A percentile compares a stretch with the other conserved stretches of the same genome.
Evolutionary conservation across 2,329 filamentous ascomycete species (phyloP).

Genomic region (Pleoardoris graminearum): DNA sequence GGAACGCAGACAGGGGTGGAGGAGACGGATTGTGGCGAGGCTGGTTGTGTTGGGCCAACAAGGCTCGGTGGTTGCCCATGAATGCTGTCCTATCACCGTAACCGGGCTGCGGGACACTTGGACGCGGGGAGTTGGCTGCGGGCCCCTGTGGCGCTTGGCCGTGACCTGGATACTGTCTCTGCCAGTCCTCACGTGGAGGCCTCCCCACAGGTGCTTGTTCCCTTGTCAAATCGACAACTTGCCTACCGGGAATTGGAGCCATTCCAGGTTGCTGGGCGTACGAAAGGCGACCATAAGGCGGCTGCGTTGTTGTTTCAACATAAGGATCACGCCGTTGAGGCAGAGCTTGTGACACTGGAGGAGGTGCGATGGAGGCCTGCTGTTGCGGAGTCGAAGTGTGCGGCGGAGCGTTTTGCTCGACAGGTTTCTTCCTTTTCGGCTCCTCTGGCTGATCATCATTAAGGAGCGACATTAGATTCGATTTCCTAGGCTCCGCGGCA

Average conservation of each 20-base stretch:
- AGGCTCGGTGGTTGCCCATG: conserved; percentile 33
- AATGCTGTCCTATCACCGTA: conserved; percentile 27
- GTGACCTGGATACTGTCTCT: conserved; percentile 32
- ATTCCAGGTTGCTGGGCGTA: conserved; percentile 34
- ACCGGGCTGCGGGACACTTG: conserved; percentile 29
- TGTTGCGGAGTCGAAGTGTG: conserved; percentile 43
- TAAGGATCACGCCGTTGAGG: conserved; percentile 33
- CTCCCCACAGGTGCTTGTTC: conserved; percentile 30
- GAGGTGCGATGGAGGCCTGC: conserved; percentile 37
- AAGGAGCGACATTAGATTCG: conserved; percentile 44
- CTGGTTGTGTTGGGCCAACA: conserved; percentile 40
- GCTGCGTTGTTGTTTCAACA: conserved; percentile 29
- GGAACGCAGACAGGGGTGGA: conserved; percentile 34
- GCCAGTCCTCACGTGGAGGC: conserved; percentile 35
- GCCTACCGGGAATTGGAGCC: conserved; percentile 26
- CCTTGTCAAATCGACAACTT: conserved; percentile 37
- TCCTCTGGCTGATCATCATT: conserved; percentile 46
- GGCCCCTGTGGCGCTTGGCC: conserved; percentile 31
- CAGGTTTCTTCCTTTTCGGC: conserved; percentile 39
- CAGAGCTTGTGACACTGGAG: conserved; percentile 30
- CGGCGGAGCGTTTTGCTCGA: conserved; percentile 37
- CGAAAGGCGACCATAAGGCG: conserved; percentile 29
- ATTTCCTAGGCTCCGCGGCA: conserved; percentile 40
- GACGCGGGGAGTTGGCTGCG: conserved; percentile 33
- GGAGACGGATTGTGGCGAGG: conserved; percentile 40